Evolutionary conservation across 2,329 filamentous ascomycete genomes (phyloP).

Genomic region (Pleomassaria siparia): DNA sequence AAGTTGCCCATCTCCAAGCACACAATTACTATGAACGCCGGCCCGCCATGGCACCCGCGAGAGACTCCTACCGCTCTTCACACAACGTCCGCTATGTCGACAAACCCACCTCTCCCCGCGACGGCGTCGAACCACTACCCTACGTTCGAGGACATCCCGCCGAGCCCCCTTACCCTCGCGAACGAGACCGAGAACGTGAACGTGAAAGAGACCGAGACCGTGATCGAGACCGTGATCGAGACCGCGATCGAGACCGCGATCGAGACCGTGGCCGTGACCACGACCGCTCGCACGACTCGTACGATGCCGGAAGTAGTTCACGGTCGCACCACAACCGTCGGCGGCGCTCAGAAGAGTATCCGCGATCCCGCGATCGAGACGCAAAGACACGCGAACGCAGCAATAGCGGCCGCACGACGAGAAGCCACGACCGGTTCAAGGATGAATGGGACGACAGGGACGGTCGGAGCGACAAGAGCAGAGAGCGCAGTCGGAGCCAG

Average conservation of each 20-base stretch:
- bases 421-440: constrained; percentile 28
- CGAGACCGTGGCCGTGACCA: constrained; percentile 2
- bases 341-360: constrained; percentile 13
- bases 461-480: constrained; percentile 13
- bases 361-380: constrained; percentile 1
- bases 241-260: constrained; percentile 10
- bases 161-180: not conserved
- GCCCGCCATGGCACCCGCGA: constrained; percentile 27
- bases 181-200: constrained; percentile 10
- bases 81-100: constrained; percentile 27
- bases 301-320: constrained; percentile 4
- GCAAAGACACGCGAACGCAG: constrained; percentile 4
- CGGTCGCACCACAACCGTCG: constrained; percentile 6
- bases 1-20: constrained; percentile 44
- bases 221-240: too few relatives aligned
- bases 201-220: constrained; percentile 3
- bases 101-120: constrained; percentile 15
- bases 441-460: constrained; percentile 24
- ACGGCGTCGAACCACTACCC: constrained; percentile 20
- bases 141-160: constrained; percentile 16
- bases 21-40: constrained; percentile 34
- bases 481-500: too few relatives aligned
- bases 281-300: constrained; percentile 7
- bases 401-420: constrained; percentile 22
- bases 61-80: constrained; percentile 27